Percentiles rank a stretch among this genome's conserved stretches.
Evolutionary conservation across 108 stramenopile genomes (phyloP).

Genomic region (Pseudonitzschia multiseries): DNA sequence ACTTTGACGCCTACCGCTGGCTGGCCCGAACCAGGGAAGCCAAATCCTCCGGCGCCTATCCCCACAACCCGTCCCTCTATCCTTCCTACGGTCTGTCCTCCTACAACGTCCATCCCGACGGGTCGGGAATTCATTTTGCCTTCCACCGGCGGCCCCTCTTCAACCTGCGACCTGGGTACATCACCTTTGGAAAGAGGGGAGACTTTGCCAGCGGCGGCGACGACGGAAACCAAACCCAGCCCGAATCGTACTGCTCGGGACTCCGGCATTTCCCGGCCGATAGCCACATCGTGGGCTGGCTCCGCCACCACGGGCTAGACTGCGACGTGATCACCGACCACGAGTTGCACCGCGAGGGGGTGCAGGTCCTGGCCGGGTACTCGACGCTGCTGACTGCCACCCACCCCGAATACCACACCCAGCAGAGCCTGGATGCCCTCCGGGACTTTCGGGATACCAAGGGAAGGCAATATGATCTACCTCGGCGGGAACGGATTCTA

Average conservation of each 20-base stretch:
- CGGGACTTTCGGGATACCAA: slow-evolving; percentile 18
- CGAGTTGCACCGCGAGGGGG: slow-evolving; percentile 34
- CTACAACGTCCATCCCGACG: slow-evolving; percentile 37
- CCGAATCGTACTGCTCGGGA: slow-evolving; percentile 23
- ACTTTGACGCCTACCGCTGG: slow-evolving; percentile 21
- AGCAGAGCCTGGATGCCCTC: slow-evolving; percentile 25
- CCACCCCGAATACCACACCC: slow-evolving; percentile 37
- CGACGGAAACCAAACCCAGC: neutral
- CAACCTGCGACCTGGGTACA: slow-evolving; percentile 33
- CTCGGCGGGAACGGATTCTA: slow-evolving; percentile 45
- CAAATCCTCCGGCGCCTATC: slow-evolving; percentile 16
- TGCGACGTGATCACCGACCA: slow-evolving; percentile 35
- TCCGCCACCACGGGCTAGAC: slow-evolving; percentile 14
- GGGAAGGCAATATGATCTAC: slow-evolving; percentile 24
- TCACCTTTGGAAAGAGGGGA: slow-evolving; percentile 18
- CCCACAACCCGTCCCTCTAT: slow-evolving; percentile 22
- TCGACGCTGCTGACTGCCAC: slow-evolving; percentile 23
- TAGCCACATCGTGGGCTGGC: slow-evolving; percentile 27
- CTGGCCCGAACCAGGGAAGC: neutral
- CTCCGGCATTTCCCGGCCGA: slow-evolving; percentile 39
- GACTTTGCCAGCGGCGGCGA: neutral
- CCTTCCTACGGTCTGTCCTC: slow-evolving; percentile 30
- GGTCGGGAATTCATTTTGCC: slow-evolving; percentile 26
- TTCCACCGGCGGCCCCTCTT: slow-evolving; percentile 33
- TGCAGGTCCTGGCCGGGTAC: slow-evolving; percentile 12